Evolutionary conservation across 2,329 filamentous ascomycete genomes (phyloP).

Genomic region (Calcarisporium arbuscula): DNA sequence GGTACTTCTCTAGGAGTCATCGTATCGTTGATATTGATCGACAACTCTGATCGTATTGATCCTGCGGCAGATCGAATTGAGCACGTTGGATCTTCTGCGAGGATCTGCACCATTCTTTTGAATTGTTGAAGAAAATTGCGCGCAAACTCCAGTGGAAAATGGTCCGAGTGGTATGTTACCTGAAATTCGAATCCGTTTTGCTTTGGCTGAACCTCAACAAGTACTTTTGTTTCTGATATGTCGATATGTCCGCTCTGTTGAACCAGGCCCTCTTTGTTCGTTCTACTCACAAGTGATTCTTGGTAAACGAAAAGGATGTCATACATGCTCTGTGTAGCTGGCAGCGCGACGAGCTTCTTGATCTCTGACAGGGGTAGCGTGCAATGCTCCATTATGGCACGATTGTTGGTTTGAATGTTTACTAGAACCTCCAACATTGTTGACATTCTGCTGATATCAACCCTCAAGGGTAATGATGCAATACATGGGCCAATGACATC

Average conservation of each 20-base stretch:
- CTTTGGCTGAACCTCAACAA: conserved; percentile 69
- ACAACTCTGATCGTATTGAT: conserved; percentile 27
- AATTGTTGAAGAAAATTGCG: conserved; percentile 55
- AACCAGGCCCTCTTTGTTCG: conserved; percentile 29
- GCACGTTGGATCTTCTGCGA: conserved; percentile 19
- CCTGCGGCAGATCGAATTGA: conserved; percentile 12
- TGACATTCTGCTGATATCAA: conserved; percentile 46
- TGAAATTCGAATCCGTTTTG: conserved; percentile 34
- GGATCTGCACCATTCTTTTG: conserved; percentile 36
- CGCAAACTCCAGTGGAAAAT: conserved; percentile 50
- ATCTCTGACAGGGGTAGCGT: conserved; percentile 63
- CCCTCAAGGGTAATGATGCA: conserved; percentile 65
- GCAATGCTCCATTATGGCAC: conserved; percentile 58
- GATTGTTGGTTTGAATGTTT: conserved; percentile 58
- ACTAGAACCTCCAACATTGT: conserved; percentile 56
- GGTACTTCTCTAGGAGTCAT: conserved; percentile 25
- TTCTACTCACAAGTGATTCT: conserved; percentile 51
- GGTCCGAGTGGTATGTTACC: conserved; percentile 40
- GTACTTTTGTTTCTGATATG: conserved; percentile 66
- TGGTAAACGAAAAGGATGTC: conserved; percentile 82
- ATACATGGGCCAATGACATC: conserved; percentile 75
- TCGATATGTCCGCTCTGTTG: conserved; percentile 57
- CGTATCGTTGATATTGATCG: conserved; percentile 40
- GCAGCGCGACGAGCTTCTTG: conserved; percentile 50
- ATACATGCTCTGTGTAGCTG: conserved; percentile 56